Percentiles rank a stretch among this genome's conserved stretches.
These are phyloP conservation scores for Schizochytrium sp. DNA, from an alignment of 108 stramenopile genomes.

Conservation along the genomic window DNA sequence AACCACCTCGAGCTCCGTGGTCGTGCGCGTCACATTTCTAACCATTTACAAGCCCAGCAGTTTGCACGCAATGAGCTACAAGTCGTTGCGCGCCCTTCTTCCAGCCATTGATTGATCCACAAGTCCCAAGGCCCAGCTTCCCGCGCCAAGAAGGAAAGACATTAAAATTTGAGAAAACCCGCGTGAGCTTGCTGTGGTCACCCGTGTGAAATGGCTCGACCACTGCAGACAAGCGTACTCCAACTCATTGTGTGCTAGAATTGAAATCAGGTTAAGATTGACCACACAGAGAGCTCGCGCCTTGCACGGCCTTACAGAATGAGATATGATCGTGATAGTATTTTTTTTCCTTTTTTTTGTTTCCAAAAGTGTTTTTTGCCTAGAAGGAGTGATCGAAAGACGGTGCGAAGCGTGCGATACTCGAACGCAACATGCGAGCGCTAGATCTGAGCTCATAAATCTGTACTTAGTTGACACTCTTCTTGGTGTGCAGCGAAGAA, in stretches of 20 bases:
- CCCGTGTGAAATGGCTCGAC: too few relatives aligned
- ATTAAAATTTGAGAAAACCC: too few relatives aligned
- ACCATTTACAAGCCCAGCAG: background rate
- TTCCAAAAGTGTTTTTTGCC: background rate
- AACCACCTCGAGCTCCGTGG: background rate
- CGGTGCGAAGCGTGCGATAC: background rate
- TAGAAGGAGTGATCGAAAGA: background rate
- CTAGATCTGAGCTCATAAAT: background rate
- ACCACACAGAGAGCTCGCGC: too few relatives aligned
- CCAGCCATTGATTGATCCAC: background rate
- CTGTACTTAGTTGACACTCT: slow-evolving; percentile 61
- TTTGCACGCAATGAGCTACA: background rate
- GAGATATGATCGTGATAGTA: too few relatives aligned
- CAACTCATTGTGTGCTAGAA: too few relatives aligned
- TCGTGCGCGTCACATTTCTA: background rate
- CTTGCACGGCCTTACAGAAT: too few relatives aligned
- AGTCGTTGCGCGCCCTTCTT: background rate
- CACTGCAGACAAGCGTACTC: too few relatives aligned
- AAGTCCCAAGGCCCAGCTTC: too few relatives aligned
- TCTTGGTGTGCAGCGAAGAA: slow-evolving; percentile 74
- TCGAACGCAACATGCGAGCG: too few relatives aligned
- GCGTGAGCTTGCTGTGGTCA: too few relatives aligned
- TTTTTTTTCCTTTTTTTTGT: background rate
- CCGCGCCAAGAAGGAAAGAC: too few relatives aligned
- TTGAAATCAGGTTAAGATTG: too few relatives aligned